These are phyloP conservation scores for Albifimbria verrucaria DNA, from an alignment of 2,329 filamentous ascomycete genomes.

Conservation along the genomic window DNA sequence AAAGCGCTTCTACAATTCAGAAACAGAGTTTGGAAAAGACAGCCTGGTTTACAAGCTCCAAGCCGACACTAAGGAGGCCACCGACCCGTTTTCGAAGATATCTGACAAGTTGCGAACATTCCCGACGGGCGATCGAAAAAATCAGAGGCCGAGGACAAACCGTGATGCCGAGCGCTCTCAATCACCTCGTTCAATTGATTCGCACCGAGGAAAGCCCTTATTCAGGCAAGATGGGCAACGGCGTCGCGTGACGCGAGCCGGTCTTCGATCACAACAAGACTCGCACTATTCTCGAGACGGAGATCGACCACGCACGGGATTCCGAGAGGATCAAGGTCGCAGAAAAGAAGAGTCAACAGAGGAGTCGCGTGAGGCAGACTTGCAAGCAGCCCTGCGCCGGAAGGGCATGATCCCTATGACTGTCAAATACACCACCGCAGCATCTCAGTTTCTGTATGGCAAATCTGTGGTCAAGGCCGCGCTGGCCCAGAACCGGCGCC, in stretches of 20 bases:
- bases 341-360: background rate
- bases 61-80: constrained; percentile 26
- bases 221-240: background rate
- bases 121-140: no score
- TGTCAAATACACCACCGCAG: constrained; percentile 69
- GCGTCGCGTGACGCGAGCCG: background rate
- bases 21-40: constrained; percentile 47
- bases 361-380: background rate
- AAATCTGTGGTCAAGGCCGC: constrained; percentile 77
- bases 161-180: no score
- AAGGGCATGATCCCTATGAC: constrained; percentile 33
- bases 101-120: background rate
- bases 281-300: background rate
- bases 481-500: constrained; percentile 61
- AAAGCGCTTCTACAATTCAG: constrained; percentile 50
- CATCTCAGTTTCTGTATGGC: constrained; percentile 90
- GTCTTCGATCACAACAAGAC: constrained; percentile 1
- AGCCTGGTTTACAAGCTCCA: constrained; percentile 55
- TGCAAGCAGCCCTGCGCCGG: background rate
- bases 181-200: no score
- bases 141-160: no score
- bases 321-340: background rate
- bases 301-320: background rate
- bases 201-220: no score
- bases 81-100: background rate